phyloP scores from a whole-genome alignment of 2,329 filamentous ascomycete species.

The Aspergillus chevalieri region DNA sequence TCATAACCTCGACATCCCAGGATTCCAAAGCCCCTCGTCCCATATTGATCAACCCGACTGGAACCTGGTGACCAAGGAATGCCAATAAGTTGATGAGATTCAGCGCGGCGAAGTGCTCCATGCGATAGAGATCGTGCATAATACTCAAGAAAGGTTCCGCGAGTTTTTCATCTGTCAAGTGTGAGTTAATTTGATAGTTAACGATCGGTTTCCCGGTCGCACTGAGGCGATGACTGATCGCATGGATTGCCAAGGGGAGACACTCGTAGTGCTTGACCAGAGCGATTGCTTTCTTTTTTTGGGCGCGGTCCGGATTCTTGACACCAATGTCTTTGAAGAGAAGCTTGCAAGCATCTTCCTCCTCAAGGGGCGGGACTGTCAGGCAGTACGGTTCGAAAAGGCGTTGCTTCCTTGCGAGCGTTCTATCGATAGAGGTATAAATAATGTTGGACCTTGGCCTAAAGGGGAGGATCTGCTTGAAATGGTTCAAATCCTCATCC shows the following conservation, averaged over 20 bases:
- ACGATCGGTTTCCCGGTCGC: constrained; percentile 56
- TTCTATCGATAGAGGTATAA: constrained; percentile 61
- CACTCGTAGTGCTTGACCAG: constrained; percentile 59
- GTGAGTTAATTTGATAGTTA: constrained; percentile 53
- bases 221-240: constrained; percentile 57
- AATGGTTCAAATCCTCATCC: constrained; percentile 44
- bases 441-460: constrained; percentile 58
- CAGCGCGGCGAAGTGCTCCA: constrained; percentile 48
- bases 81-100: constrained; percentile 60
- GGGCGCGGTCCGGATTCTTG: constrained; percentile 49
- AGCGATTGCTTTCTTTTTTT: constrained; percentile 53
- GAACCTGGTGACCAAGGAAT: constrained; percentile 60
- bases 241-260: constrained; percentile 62
- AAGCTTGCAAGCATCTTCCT: constrained; percentile 54
- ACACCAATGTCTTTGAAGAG: constrained; percentile 59
- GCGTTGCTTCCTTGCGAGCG: constrained; percentile 50
- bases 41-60: constrained; percentile 59
- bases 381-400: constrained; percentile 57
- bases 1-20: constrained; percentile 32
- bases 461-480: constrained; percentile 60
- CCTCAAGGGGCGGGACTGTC: constrained; percentile 49
- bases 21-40: constrained; percentile 38
- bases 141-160: constrained; percentile 44
- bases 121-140: constrained; percentile 40
- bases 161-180: constrained; percentile 51